phyloP scores from a whole-genome alignment of 495 filamentous ascomycete species.

The Aspergillus ellipticus region DNA sequence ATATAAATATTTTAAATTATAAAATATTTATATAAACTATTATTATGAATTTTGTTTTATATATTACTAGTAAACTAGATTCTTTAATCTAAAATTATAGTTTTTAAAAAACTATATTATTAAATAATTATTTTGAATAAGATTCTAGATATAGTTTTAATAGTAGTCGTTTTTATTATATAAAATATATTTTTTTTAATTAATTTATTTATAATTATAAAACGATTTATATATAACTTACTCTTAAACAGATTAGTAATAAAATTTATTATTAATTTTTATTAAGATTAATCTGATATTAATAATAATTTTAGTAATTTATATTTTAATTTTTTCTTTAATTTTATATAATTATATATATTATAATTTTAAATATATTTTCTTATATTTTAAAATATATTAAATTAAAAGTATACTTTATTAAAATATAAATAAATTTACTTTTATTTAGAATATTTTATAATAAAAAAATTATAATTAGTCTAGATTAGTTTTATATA shows the following conservation, averaged over 20 bases:
- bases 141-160: background rate
- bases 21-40: background rate
- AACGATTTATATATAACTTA: background rate
- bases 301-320: background rate
- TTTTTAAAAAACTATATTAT: background rate
- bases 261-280: background rate
- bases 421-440: background rate
- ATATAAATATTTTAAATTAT: background rate
- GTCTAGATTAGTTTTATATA: background rate
- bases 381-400: background rate
- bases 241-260: background rate
- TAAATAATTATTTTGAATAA: background rate
- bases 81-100: background rate
- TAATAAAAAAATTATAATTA: background rate
- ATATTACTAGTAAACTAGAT: background rate
- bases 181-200: background rate
- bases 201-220: background rate
- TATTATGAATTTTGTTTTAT: background rate
- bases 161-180: background rate
- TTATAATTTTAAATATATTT: conserved; percentile 1
- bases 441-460: background rate
- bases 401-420: background rate
- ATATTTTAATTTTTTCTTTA: background rate
- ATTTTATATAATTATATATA: background rate
- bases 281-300: background rate